Conservation (phyloP, 495 filamentous ascomycete species). For the Penicillium simplicissimum region DNA sequence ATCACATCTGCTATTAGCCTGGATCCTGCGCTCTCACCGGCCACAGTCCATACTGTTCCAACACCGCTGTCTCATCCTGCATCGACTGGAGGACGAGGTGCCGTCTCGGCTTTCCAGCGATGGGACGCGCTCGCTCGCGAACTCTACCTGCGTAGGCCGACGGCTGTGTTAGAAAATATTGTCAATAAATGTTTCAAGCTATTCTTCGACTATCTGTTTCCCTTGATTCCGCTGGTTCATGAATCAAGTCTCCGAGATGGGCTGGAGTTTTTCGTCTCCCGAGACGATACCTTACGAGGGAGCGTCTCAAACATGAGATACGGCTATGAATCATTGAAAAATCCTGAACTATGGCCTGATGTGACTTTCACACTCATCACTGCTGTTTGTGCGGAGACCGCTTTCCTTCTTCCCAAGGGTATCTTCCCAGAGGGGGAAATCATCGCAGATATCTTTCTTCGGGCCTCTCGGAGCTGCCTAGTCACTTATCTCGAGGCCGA, state of each 20-base stretch:
- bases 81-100: slow-evolving; percentile 11
- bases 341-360: slow-evolving; percentile 26
- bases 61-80: slow-evolving; percentile 19
- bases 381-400: slow-evolving; percentile 26
- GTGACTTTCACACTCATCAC: slow-evolving; percentile 31
- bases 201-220: slow-evolving; percentile 32
- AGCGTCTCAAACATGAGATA: slow-evolving; percentile 4
- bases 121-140: slow-evolving; percentile 16
- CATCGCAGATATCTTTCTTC: slow-evolving; percentile 22
- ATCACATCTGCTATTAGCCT: slow-evolving; percentile 7
- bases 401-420: slow-evolving; percentile 25
- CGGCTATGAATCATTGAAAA: slow-evolving; percentile 14
- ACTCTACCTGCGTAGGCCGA: slow-evolving; percentile 5
- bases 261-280: slow-evolving; percentile 20
- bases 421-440: slow-evolving; percentile 24
- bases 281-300: background rate
- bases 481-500: slow-evolving; percentile 28
- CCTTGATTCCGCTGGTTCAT: slow-evolving; percentile 34
- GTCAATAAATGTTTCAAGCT: slow-evolving; percentile 27
- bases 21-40: slow-evolving; percentile 22
- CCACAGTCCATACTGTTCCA: slow-evolving; percentile 19
- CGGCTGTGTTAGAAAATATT: slow-evolving; percentile 10
- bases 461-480: slow-evolving; percentile 23
- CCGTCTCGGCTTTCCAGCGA: slow-evolving; percentile 18
- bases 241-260: slow-evolving; percentile 30